Base-by-base conservation (phyloP, 2,329 filamentous ascomycete species). In the Apiospora malaysiana region DNA sequence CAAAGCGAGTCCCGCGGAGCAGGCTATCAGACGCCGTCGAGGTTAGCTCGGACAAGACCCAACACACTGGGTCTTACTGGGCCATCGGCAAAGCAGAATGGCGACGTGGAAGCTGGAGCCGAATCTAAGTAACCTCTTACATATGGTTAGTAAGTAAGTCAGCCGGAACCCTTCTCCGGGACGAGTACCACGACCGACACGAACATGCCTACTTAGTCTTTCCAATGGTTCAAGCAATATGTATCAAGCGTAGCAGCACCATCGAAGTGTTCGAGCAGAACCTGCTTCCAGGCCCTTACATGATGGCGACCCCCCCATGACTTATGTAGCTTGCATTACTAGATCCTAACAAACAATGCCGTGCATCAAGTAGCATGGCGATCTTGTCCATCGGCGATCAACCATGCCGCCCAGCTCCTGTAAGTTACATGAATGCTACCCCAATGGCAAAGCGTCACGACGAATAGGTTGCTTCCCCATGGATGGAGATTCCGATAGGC, bases 11-110 rank as follows among this genome's bases (percentile, higher is more conserved):
- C 32, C 32, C 32, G 56, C 56, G 32, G 12, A 40, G 56, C 32
- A 63, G 40, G 56, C 56, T 63, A 63, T 21, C 56, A 63, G 9
- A n/a, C 56, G 32, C 56, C 56, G 56, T 63, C 56, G 56, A 63
- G 18, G 12, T 32, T 63, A 63, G 27, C 27, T 32, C 40, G 9
- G 56, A 63, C 56, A 63, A 63, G 56, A 63, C 56, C 56, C 56
- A 63, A 10, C 4, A n/a, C 56, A 9, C 27, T 63, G 56, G 56
- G 32, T 63, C 56, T 40, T 40, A 37, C 56, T 63, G 56, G 56
- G 16, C 16, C 51, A 59, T 59, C 51, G 51, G 51, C 25, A 59
- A 1, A 12, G 25, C 27, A 37, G 18, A n/a, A 40, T 27, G 18
- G 32, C 32, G 21, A n/a, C 18, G 56, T 63, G 56, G 32, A 63